Conservation (phyloP, 2,329 filamentous ascomycete species). For the Botryosphaeria dothidea region DNA sequence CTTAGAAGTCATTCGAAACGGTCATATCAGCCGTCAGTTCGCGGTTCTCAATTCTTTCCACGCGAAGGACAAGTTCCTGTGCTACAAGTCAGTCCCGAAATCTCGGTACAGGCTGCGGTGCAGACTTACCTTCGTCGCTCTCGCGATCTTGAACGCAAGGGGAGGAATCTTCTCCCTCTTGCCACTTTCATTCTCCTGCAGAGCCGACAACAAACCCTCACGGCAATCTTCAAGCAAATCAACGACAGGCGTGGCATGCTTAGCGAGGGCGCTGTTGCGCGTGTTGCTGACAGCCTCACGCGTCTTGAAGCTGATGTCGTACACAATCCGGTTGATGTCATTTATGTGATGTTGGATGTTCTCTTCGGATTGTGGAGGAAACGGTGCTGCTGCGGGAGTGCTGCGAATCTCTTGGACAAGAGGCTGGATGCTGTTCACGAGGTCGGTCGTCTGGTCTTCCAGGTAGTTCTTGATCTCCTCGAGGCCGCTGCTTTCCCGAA, state of each 20-base stretch:
- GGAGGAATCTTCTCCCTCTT: conserved; percentile 69
- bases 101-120: not conserved
- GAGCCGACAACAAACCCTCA: conserved; percentile 62
- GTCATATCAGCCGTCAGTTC: conserved; percentile 28
- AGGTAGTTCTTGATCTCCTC: conserved; percentile 73
- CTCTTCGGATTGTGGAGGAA: conserved; percentile 26
- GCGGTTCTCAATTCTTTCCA: conserved; percentile 42
- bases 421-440: conserved; percentile 80
- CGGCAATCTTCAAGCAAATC: conserved; percentile 63
- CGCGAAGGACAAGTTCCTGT: conserved; percentile 43
- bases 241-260: conserved; percentile 53
- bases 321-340: conserved; percentile 70
- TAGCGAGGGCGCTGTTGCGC: conserved; percentile 54
- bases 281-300: conserved; percentile 50
- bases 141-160: conserved; percentile 82
- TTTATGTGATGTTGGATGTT: conserved; percentile 68
- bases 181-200: conserved; percentile 61
- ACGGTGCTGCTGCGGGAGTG: conserved; percentile 25
- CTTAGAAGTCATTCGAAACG: conserved; percentile 19
- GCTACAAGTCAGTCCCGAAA: not conserved
- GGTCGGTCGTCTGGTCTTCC: conserved; percentile 76
- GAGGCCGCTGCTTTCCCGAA: conserved; percentile 37
- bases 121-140: conserved; percentile 67
- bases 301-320: conserved; percentile 68
- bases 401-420: conserved; percentile 69